A percentile compares a stretch with the other conserved stretches of the same genome.
phyloP scores from a whole-genome alignment of 352 stramenopile species.

The Phytopythium helicoides region DNA sequence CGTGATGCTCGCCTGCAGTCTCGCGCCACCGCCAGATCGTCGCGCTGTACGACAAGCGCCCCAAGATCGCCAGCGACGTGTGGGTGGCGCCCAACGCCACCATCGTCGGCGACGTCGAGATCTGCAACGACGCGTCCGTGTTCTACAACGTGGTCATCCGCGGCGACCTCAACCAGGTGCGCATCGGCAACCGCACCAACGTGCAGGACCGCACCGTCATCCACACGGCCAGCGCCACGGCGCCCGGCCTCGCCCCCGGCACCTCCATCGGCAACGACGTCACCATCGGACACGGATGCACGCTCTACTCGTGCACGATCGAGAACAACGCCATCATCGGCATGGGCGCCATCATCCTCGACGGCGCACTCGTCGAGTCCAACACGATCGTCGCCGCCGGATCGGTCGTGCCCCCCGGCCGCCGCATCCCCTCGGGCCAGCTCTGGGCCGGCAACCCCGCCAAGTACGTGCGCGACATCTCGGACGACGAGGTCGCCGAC shows the following conservation, averaged over 20 bases:
- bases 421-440: slow-evolving; percentile 90
- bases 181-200: slow-evolving; percentile 96
- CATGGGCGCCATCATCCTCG: slow-evolving; percentile 94
- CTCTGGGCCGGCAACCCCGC: slow-evolving; percentile 97
- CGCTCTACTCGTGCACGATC: slow-evolving; percentile 96
- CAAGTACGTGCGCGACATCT: slow-evolving; percentile 92
- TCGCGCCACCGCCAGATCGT: slow-evolving; percentile 93
- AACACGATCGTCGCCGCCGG: slow-evolving; percentile 95
- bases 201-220: slow-evolving; percentile 97
- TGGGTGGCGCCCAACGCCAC: slow-evolving; percentile 97
- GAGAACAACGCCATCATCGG: slow-evolving; percentile 96
- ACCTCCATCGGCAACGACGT: slow-evolving; percentile 95
- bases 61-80: slow-evolving; percentile 88
- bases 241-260: slow-evolving; percentile 72
- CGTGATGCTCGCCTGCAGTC: slow-evolving; percentile 45
- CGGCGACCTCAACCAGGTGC: slow-evolving; percentile 90
- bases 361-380: slow-evolving; percentile 90
- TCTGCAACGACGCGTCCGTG: slow-evolving; percentile 93
- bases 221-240: slow-evolving; percentile 86
- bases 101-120: slow-evolving; percentile 94
- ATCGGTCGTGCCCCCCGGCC: slow-evolving; percentile 90
- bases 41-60: slow-evolving; percentile 91
- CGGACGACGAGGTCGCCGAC: slow-evolving; percentile 90
- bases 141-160: slow-evolving; percentile 97
- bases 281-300: slow-evolving; percentile 94